Percentiles rank a stretch among this genome's conserved stretches.
These are phyloP conservation scores for Quercus cerris DNA, from an alignment of 306 rosid genomes.

Conservation along the genomic window DNA sequence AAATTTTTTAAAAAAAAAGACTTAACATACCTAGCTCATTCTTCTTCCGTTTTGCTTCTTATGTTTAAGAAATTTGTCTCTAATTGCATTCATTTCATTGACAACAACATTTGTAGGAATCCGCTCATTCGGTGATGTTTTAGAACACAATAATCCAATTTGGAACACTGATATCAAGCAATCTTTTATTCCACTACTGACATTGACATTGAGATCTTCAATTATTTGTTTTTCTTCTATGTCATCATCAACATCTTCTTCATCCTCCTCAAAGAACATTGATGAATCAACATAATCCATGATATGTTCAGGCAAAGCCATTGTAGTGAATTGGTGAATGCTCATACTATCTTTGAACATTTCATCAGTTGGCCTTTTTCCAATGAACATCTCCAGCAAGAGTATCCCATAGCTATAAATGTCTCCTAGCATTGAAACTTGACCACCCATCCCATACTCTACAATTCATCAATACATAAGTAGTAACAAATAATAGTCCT, in stretches of 20 bases:
- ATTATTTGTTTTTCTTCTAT: slow-evolving; percentile 22
- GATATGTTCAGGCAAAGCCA: slow-evolving; percentile 17
- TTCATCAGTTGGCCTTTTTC: slow-evolving; percentile 39
- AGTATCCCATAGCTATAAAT: slow-evolving; percentile 39
- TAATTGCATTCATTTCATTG: slow-evolving; percentile 32
- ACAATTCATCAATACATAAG: not conserved
- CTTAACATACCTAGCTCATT: not conserved
- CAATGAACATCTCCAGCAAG: slow-evolving; percentile 35
- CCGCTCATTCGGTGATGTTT: slow-evolving; percentile 24
- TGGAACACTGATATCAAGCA: slow-evolving; percentile 35
- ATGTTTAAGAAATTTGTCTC: not conserved
- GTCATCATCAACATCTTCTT: slow-evolving; percentile 13
- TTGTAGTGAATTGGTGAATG: slow-evolving; percentile 19
- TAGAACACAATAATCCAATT: slow-evolving; percentile 49
- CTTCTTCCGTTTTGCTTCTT: not conserved
- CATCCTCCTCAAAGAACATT: not conserved
- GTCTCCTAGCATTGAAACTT: slow-evolving; percentile 29
- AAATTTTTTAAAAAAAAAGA: not conserved
- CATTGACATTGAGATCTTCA: not conserved
- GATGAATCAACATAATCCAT: not conserved
- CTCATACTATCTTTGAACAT: slow-evolving; percentile 30
- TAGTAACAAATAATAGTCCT: not conserved
- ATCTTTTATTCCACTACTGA: slow-evolving; percentile 21
- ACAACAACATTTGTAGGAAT: slow-evolving; percentile 21
- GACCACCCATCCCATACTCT: slow-evolving; percentile 39